Evolutionary conservation across 148 eudicot genomes (phyloP).

Genomic region (Beta vulgaris): DNA sequence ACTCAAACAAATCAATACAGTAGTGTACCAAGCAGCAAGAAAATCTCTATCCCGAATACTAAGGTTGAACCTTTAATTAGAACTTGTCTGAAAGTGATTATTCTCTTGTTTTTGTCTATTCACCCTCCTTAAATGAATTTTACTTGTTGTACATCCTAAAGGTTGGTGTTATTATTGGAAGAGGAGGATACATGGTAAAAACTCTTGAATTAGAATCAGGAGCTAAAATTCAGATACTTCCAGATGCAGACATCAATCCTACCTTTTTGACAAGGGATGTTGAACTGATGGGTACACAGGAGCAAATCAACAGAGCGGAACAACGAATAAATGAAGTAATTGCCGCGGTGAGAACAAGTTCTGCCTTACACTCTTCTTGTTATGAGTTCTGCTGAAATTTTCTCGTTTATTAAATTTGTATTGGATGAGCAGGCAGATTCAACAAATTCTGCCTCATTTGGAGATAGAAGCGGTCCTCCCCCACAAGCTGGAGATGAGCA

Average conservation of each 20-base stretch:
- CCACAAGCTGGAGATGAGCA: slow-evolving; percentile 38
- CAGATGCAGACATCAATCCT: slow-evolving; percentile 42
- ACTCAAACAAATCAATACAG: slow-evolving; percentile 23
- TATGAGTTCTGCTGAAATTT: not conserved
- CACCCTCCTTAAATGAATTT: not conserved
- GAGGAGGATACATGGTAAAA: slow-evolving; percentile 49
- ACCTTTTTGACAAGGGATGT: slow-evolving; percentile 35
- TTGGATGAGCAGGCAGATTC: slow-evolving; percentile 37
- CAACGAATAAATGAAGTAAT: slow-evolving; percentile 40
- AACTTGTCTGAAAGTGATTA: not conserved
- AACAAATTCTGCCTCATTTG: slow-evolving; percentile 32
- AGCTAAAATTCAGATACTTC: slow-evolving; percentile 41
- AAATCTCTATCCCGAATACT: slow-evolving; percentile 35
- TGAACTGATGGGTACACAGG: slow-evolving; percentile 43
- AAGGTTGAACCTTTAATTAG: slow-evolving; percentile 29
- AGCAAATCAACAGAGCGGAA: slow-evolving; percentile 41
- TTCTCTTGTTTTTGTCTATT: too few species aligned
- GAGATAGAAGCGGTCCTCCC: slow-evolving; percentile 25
- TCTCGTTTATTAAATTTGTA: not conserved
- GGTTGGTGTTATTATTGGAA: slow-evolving; percentile 49
- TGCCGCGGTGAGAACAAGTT: slow-evolving; percentile 36
- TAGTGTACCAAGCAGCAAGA: slow-evolving; percentile 34
- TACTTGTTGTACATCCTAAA: slow-evolving; percentile 1
- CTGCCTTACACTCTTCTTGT: not conserved
- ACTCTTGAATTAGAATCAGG: slow-evolving; percentile 41